phyloP scores from a whole-genome alignment of 73 alveolate genomes.

The Paramecium sonneborni region DNA sequence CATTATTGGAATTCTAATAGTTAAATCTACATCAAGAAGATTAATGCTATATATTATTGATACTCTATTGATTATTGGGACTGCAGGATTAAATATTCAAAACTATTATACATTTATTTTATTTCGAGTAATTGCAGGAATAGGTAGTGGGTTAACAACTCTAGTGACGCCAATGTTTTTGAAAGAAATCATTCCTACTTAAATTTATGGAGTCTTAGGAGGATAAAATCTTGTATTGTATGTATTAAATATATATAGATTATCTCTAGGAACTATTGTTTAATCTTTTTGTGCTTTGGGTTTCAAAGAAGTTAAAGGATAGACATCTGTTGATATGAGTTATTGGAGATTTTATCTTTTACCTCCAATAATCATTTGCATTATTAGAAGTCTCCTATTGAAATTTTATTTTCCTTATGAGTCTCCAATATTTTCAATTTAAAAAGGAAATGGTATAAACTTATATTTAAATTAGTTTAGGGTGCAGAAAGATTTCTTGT shows the following conservation, averaged over 20 bases:
- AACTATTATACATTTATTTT: background rate
- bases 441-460: background rate
- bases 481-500: background rate
- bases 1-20: background rate
- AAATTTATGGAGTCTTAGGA: constrained; percentile 33
- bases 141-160: constrained; percentile 19
- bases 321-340: background rate
- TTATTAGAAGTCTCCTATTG: background rate
- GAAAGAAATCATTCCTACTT: constrained; percentile 6
- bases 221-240: constrained; percentile 27
- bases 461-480: constrained; percentile 5
- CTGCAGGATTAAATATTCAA: constrained; percentile 15
- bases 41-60: constrained; percentile 3
- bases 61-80: background rate
- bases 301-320: constrained; percentile 3
- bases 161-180: constrained; percentile 29
- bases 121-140: constrained; percentile 14
- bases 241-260: background rate
- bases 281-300: background rate
- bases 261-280: constrained; percentile 12
- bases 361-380: background rate
- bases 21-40: constrained; percentile 23
- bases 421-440: background rate
- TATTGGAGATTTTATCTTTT: constrained; percentile 35
- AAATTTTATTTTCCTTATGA: background rate